Base-by-base conservation (phyloP, 768 basidiomycete genomes). In the Lactarius hatsudake region DNA sequence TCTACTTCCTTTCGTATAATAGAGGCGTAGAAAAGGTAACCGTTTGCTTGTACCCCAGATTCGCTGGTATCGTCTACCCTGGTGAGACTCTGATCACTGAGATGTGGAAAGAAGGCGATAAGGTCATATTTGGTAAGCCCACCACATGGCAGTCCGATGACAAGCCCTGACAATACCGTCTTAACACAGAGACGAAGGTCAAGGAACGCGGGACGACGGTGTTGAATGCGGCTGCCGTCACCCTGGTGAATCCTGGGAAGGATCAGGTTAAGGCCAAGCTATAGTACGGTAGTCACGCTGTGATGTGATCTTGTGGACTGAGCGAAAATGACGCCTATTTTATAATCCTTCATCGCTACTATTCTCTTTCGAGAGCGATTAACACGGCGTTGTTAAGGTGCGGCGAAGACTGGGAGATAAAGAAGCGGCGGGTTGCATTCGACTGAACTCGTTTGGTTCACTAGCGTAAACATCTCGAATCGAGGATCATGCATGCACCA, bases 51-150 rank as follows among this genome's bases (percentile, higher is more conserved):
- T 69, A 28, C 18, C 32, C n/a, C 68, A 91, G 91, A 40, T 96
- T 98, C 77, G 86, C 90, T 0, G 94, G 94, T 3, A 87, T 93
- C 2, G 94, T 98, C 28, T 96, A 90, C 75, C 97, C 96, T 2
- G 96, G 96, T 0, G 95, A 98, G 78, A 98, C 96, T 2, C 83
- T 98, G 61, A 81, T 94, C 17, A 99, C 96, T 0, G 88, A 93
- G 75, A 98, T 98, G 96, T 99, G 97, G 97, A 97, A 95, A 76
- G 94, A 97, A 72, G 92, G 89, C 2, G 77, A 83, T 68, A 97
- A 88, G 78, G 88, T 98, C 63, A 87, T 98, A 59, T 99, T 99
- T 77, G 81, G 94, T 97, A 72, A 75, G 93, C 84, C 12, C 48
- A 26, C 23, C 5, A 18, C 28, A 15, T 54, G 38, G 45, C 30